Conservation (phyloP, 2,329 filamentous ascomycete genomes). For the Drechmeria coniospora region DNA sequence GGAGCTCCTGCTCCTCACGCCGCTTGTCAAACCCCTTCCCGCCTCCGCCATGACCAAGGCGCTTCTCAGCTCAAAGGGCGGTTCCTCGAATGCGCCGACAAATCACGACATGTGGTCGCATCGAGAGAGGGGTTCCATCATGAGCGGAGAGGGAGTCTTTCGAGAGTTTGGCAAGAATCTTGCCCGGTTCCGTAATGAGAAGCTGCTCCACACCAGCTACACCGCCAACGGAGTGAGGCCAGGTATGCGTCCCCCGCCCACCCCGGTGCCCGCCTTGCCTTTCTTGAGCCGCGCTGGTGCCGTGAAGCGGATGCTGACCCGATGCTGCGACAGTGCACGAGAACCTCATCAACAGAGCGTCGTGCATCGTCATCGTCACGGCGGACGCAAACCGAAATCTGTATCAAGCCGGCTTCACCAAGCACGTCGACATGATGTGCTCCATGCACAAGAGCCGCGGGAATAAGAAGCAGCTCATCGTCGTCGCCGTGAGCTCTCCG, state of each 20-base stretch:
- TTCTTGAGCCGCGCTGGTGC: neutral
- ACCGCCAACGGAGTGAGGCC: constrained; percentile 84
- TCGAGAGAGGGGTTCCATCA: constrained; percentile 45
- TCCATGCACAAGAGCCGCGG: constrained; percentile 62
- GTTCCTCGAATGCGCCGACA: constrained; percentile 16
- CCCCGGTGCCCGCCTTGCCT: no score
- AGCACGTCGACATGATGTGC: constrained; percentile 92
- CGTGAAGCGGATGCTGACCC: constrained; percentile 7
- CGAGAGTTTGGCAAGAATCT: constrained; percentile 74
- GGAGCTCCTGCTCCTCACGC: constrained; percentile 77
- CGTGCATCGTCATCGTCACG: constrained; percentile 78
- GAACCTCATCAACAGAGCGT: constrained; percentile 76
- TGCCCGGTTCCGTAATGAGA: constrained; percentile 72
- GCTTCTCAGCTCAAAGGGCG: constrained; percentile 39
- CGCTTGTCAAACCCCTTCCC: constrained; percentile 80
- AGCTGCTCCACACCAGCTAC: constrained; percentile 86
- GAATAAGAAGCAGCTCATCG: constrained; percentile 77
- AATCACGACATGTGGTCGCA: constrained; percentile 41
- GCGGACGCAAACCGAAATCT: constrained; percentile 88
- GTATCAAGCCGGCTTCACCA: constrained; percentile 89
- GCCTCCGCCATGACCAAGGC: constrained; percentile 71
- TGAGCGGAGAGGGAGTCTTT: constrained; percentile 90
- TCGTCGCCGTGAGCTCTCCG: constrained; percentile 85
- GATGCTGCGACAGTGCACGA: constrained; percentile 63
- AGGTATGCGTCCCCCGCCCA: no score